These are phyloP conservation scores for Pyrrhoderma lamaoense DNA, from an alignment of 1,284 basidiomycete species.

Conservation along the genomic window DNA sequence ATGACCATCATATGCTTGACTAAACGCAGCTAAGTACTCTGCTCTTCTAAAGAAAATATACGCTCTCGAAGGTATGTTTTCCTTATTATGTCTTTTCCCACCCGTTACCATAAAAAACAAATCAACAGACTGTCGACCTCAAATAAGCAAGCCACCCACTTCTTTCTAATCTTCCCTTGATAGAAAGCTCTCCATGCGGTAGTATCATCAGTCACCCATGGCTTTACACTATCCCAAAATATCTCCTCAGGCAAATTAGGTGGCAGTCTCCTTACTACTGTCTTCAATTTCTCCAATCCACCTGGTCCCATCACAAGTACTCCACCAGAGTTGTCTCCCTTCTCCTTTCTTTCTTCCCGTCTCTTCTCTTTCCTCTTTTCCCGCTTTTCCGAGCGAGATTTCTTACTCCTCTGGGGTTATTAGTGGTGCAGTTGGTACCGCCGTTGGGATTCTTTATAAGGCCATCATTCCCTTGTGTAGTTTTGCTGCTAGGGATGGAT, in stretches of 20 bases:
- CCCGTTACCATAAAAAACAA: not conserved
- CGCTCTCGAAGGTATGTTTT: conserved; percentile 80
- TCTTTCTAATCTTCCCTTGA: conserved; percentile 64
- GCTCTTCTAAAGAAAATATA: conserved; percentile 85
- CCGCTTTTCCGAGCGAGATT: too few relatives aligned
- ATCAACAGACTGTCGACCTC: not conserved
- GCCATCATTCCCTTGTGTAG: too few relatives aligned
- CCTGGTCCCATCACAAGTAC: too few relatives aligned
- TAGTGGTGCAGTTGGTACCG: too few relatives aligned
- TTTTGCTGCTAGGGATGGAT: too few relatives aligned
- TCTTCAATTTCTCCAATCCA: conserved; percentile 57
- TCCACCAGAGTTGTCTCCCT: too few relatives aligned
- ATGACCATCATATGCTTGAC: conserved; percentile 86
- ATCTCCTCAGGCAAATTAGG: conserved; percentile 87
- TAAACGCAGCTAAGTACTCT: conserved; percentile 69
- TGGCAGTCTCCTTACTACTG: conserved; percentile 82
- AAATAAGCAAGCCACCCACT: conserved; percentile 38
- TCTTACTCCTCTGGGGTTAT: too few relatives aligned
- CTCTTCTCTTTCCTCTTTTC: too few relatives aligned
- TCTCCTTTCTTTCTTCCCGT: too few relatives aligned
- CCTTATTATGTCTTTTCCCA: conserved; percentile 59
- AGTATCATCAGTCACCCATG: conserved; percentile 77
- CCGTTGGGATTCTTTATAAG: too few relatives aligned
- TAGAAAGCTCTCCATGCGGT: conserved; percentile 61
- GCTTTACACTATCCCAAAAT: conserved; percentile 87